Evolutionary conservation across 106 monocot species (phyloP), one percentile per base, ranked within the genome.

Genomic region (Dendrobium nobile): DNA sequence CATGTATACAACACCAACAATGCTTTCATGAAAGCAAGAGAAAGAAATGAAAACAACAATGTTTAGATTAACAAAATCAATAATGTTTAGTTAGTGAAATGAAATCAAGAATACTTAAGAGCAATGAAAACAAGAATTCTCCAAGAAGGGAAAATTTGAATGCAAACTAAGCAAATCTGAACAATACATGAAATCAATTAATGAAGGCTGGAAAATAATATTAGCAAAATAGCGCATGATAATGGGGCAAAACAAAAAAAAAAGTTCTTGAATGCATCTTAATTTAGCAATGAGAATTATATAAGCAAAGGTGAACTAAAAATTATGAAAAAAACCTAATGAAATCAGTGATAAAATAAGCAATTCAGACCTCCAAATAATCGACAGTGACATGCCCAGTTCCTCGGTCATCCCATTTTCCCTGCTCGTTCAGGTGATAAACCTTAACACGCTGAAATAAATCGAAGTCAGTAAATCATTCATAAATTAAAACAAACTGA

Each of bases 361-460:
- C 4, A 6, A 19, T 47, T 45, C 22, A 54, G 65, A 97, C 96
- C 96, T 97, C 96, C 77, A 94, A 74, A 84, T 88, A 97, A 67
- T 97, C 96, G 79, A 97, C 80, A 26, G 87, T 82, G 51, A 92
- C 94, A 91, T 97, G 96, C 24, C 96, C 96, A 61, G 96, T 97
- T 85, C 96, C 96, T 59, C 87, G 89, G 78, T 97, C 96, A 87
- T 97, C 96, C 96, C 96, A 97, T 79, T 97, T 97, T 17, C 90
- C 96, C 73, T 89, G 86, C 59, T 87, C 87, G 81, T 78, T 92
- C 80, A 97, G 86, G 18, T 94, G 88, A 75, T 97, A 97, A 24
- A 97, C 89, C 85, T 97, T 97, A 22, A 94, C 96, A 81, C 94
- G 96, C 96, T 97, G 87, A 80, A 82, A 86, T 47, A 78, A 11